Base-by-base conservation (phyloP, 2,329 filamentous ascomycete genomes). In the Neonectria ditissima region DNA sequence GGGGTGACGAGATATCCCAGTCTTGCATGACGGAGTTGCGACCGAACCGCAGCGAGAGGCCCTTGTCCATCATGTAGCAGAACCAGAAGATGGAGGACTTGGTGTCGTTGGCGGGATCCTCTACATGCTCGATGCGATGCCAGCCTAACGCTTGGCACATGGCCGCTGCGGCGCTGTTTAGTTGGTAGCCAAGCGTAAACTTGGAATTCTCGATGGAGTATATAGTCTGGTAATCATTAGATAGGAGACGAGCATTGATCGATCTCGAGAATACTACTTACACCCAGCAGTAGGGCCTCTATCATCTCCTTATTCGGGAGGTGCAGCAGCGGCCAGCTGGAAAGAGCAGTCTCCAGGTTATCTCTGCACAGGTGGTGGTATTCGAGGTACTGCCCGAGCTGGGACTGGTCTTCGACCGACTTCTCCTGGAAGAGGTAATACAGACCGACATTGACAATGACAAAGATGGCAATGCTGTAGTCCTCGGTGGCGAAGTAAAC, bases 41-140 rank as follows among this genome's bases (percentile, higher is more conserved):
- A 7, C 55, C 55, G 30, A 51, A 58, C 6, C 55, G 44, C 14
- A 58, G 41, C 16, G 55, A 58, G 45, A 58, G 55, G 16, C 32
- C 45, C 18, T 58, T 58, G 37, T 59, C 39, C 39, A 47, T 47
- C 56, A 59, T 53, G 48, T 59, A 59, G 26, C 47, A 47, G 16
- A 53, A 47, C 56, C 56, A 59, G 37, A 59, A 59, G 47, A 59
- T 54, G 13, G 55, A 58, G 3, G 32, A 26, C 45, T 51, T 58
- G 11, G 55, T 32, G n/a, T 58, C 32, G 11, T 26, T 41, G 41
- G 14, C 37, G 5, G 32, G 26, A 18, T 26, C 37, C 18, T 53
- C 48, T 2, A 13, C 14, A 18, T 45, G n/a, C 20, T 53, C 47
- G 37, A 45, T 34, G 13, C 56, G 48, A 47, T 59, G 56, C 47